Base-by-base conservation (phyloP, 768 basidiomycete species). In the Exsudoporus frostii region DNA sequence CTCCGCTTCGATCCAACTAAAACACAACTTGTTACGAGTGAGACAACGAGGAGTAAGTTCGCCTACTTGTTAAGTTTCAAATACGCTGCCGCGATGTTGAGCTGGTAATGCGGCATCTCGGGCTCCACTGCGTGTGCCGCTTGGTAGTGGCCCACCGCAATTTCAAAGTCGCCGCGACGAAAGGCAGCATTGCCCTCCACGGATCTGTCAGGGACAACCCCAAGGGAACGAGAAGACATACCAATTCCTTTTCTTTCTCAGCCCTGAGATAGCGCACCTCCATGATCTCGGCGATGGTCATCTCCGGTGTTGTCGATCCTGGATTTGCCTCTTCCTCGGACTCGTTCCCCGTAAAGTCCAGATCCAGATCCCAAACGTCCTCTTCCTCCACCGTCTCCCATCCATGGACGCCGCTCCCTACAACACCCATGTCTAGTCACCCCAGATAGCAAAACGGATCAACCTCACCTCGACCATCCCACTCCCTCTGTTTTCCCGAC, bases 381-480 rank as follows among this genome's bases (percentile, higher is more conserved):
- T 89, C 87, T 57, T 89, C 87, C 42, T 86, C 84, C 53, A 80
- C 79, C 11, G 85, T 86, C 60, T 83, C 85, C 87, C 88, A 90
- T 1, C 85, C 86, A 60, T 74, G 79, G 4, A 89, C 75, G 4
- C 87, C 86, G 48, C 80, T 83, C 13, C 75, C 74, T 76, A 54
- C 20, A 46, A 20, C 42, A 34, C 22, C 5, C 42, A 8, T 9
- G 27, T 53, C 39, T 27, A 64, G 50, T 22, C 34, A 33, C 19
- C 19, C 34, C 11, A 20, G 4, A 17, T 1, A 24, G 2, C 14
- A 24, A 42, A 48, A 20, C 5, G n/a, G 29, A 48, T 15, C 22
- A 11, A 40, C 50, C 64, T 53, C 56, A 59, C 87, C 87, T 56
- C 87, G 74, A 6, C 86, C 86, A 57, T 89, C 87, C 87, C 88